Conservation (phyloP, 2,329 filamentous ascomycete species). For the Trichoderma sp. region DNA sequence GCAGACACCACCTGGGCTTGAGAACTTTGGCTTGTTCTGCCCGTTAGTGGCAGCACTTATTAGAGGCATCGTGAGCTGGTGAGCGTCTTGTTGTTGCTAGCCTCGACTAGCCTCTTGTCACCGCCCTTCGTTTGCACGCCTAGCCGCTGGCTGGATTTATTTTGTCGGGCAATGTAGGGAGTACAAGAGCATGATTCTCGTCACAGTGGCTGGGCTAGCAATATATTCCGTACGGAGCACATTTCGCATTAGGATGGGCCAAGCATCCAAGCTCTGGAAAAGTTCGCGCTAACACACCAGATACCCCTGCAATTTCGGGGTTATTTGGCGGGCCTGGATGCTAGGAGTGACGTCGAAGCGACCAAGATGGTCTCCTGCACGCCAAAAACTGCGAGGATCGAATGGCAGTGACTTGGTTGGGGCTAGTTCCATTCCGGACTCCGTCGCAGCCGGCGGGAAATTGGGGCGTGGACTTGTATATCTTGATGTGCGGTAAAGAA, state of each 20-base stretch:
- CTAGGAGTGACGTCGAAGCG: conserved; percentile 11
- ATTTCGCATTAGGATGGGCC: conserved; percentile 13
- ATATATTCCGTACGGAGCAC: conserved; percentile 10
- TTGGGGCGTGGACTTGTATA: background rate
- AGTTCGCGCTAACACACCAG: conserved; percentile 5
- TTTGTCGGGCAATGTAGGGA: conserved; percentile 7
- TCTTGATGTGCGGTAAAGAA: conserved; percentile 9
- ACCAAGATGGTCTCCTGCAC: conserved; percentile 15
- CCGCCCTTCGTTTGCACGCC: conserved; percentile 5
- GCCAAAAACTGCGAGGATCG: conserved; percentile 17
- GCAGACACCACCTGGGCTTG: background rate
- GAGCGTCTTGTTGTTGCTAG: background rate
- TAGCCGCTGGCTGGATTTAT: background rate
- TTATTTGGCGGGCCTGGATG: conserved; percentile 12
- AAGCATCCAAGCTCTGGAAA: conserved; percentile 16
- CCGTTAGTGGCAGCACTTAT: background rate
- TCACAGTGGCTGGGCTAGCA: background rate
- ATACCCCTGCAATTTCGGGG: conserved; percentile 18
- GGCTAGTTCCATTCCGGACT: conserved; percentile 13
- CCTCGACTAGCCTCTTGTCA: conserved; percentile 11
- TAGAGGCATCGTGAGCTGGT: background rate
- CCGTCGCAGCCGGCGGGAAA: conserved; percentile 14
- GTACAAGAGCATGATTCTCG: background rate
- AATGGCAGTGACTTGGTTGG: conserved; percentile 8
- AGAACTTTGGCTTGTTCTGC: background rate